These are phyloP conservation scores for Suillus occidentalis DNA, from an alignment of 768 basidiomycete genomes.

Conservation along the genomic window DNA sequence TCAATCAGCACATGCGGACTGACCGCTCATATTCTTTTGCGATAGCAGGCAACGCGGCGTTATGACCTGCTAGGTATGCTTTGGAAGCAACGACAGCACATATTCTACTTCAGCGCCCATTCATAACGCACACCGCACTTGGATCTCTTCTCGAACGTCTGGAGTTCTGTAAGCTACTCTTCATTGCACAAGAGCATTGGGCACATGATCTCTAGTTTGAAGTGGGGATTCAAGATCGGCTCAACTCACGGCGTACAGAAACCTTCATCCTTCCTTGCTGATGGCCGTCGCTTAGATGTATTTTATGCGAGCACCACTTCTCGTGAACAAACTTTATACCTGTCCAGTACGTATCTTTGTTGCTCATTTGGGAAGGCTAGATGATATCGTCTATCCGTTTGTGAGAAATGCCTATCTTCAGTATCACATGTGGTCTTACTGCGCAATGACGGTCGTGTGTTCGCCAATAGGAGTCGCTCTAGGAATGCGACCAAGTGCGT, in stretches of 20 bases:
- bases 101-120: background rate
- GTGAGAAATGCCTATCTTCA: background rate
- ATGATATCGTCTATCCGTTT: background rate
- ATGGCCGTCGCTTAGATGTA: background rate
- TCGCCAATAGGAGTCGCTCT: background rate
- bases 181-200: background rate
- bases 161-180: background rate
- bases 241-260: background rate
- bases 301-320: background rate
- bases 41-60: background rate
- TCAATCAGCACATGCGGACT: background rate
- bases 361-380: background rate
- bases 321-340: background rate
- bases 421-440: background rate
- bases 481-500: background rate
- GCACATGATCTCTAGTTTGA: background rate
- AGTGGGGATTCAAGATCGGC: background rate
- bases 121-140: background rate
- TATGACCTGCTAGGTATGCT: background rate
- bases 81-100: background rate
- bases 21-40: background rate
- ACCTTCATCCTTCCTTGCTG: background rate
- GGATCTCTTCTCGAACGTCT: background rate
- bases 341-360: background rate
- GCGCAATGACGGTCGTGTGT: background rate